Conservation (phyloP, 2,329 filamentous ascomycete genomes). For the Ophiobolus disseminans region DNA sequence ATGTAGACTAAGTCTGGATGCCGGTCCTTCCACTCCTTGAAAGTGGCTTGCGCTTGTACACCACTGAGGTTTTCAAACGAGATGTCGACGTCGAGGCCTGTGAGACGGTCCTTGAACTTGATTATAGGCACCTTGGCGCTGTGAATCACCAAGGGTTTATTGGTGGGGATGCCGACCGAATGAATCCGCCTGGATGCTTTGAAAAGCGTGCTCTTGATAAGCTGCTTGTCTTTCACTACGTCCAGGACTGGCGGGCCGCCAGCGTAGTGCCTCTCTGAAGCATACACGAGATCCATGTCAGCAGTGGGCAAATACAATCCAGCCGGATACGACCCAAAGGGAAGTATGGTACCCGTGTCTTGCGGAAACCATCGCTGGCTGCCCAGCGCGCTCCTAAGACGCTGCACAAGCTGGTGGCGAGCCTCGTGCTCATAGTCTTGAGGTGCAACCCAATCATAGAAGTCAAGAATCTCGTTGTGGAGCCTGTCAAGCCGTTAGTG, state of each 20-base stretch:
- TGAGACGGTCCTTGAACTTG: slow-evolving; percentile 83
- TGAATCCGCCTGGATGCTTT: slow-evolving; percentile 68
- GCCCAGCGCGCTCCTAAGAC: slow-evolving; percentile 67
- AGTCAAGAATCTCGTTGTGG: slow-evolving; percentile 89
- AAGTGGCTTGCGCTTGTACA: slow-evolving; percentile 79
- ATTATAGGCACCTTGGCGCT: slow-evolving; percentile 87
- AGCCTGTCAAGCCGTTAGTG: slow-evolving; percentile 60
- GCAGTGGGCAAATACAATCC: slow-evolving; percentile 77
- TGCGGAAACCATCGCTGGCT: slow-evolving; percentile 22
- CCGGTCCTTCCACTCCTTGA: slow-evolving; percentile 76
- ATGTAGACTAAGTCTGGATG: slow-evolving; percentile 87
- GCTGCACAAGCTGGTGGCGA: slow-evolving; percentile 73
- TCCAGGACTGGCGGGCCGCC: slow-evolving; percentile 54
- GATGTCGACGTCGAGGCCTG: slow-evolving; percentile 84
- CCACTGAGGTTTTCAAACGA: slow-evolving; percentile 94
- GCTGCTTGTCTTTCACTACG: slow-evolving; percentile 43
- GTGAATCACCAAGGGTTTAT: slow-evolving; percentile 70
- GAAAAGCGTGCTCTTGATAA: slow-evolving; percentile 64
- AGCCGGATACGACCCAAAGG: slow-evolving; percentile 94
- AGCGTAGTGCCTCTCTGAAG: slow-evolving; percentile 67
- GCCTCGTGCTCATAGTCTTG: slow-evolving; percentile 77
- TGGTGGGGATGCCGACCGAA: slow-evolving; percentile 62
- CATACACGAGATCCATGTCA: slow-evolving; percentile 92
- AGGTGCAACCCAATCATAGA: slow-evolving; percentile 84
- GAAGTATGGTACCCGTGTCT: slow-evolving; percentile 65